Evolutionary conservation across 2,329 filamentous ascomycete genomes (phyloP).

Genomic region (Neoascochyta sp.): DNA sequence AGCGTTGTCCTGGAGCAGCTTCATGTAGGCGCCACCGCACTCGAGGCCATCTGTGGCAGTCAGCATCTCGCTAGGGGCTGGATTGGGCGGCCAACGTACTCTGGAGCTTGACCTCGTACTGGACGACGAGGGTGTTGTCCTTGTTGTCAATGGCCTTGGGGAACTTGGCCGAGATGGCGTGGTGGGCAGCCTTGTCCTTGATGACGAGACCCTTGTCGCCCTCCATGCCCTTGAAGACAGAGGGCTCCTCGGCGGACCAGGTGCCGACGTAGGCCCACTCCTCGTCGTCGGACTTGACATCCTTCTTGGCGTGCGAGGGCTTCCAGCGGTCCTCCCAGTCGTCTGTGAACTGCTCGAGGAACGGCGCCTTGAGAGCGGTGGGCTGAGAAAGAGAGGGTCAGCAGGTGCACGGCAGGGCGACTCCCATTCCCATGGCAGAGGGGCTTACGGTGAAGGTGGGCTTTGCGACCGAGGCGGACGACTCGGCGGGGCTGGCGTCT

Average conservation of each 20-base stretch:
- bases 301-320: slow-evolving; percentile 95
- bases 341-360: slow-evolving; percentile 97
- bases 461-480: slow-evolving; percentile 60
- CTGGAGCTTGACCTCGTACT: slow-evolving; percentile 99
- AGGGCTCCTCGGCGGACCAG: slow-evolving; percentile 94
- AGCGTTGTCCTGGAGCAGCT: slow-evolving; percentile 97
- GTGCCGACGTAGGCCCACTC: slow-evolving; percentile 98
- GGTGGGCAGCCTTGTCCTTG: slow-evolving; percentile 96
- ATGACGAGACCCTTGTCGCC: slow-evolving; percentile 95
- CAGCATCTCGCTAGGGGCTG: too few relatives aligned
- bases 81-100: slow-evolving; percentile 64
- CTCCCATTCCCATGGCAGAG: too few relatives aligned
- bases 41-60: slow-evolving; percentile 79
- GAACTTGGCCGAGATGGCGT: slow-evolving; percentile 99
- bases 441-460: slow-evolving; percentile 88
- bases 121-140: slow-evolving; percentile 92
- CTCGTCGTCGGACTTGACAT: slow-evolving; percentile 68
- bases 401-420: too few relatives aligned
- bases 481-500: slow-evolving; percentile 49
- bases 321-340: slow-evolving; percentile 95
- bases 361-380: slow-evolving; percentile 81
- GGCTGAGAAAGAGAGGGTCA: too few relatives aligned
- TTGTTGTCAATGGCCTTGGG: slow-evolving; percentile 95
- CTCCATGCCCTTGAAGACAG: slow-evolving; percentile 83
- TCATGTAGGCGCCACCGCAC: slow-evolving; percentile 98